Evolutionary conservation across 345 rosid genomes (phyloP), one percentile per base, ranked within the genome.

Genomic region (Trapa incisa): DNA sequence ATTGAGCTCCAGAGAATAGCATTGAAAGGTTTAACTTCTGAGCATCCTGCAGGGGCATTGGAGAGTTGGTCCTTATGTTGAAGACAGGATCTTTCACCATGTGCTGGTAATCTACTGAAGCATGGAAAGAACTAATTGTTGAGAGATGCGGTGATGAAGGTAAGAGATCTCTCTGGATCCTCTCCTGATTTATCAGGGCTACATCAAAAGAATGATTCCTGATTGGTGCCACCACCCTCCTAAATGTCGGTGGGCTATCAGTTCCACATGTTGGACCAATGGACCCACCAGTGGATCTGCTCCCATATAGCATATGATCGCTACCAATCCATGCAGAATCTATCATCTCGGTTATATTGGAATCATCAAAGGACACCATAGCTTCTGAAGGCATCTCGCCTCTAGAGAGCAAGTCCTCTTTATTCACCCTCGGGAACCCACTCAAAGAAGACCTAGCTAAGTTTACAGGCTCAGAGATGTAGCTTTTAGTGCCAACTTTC

Each of bases 271-370:
- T 69, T 56, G 63, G 76, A 68, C 74, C 73, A 42, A 72, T 66
- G 41, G 76, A 42, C 63, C 16, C 38, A 72, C 60, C 72, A 36
- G 68, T 74, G 58, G 78, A 74, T 35, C 77, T 81, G 74, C 83
- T 89, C 29, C 71, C 73, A 58, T 73, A 78, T 1, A 75, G 72
- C 12, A 52, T 47, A 2, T 82, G 87, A 68, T 82, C 86, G 36
- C 90, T 86, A 65, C 99, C 99, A 0, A 86, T 81, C 99, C 99
- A 95, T 32, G 92, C 93, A n/a, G 94, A 89, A 79, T 95, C 99
- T 74, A 95, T 95, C 76, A 85, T 84, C 77, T 85, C 96, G 8
- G 97, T 91, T n/a, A 95, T 75, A 72, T 80, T 79, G 47, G 97
- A 80, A 16, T 72, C 81, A 43, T 84, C 78, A 45, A 84, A 80